Percentiles rank a stretch among this genome's conserved stretches.
Conservation (phyloP, 768 basidiomycete genomes). For the Podaxis sp. region DNA sequence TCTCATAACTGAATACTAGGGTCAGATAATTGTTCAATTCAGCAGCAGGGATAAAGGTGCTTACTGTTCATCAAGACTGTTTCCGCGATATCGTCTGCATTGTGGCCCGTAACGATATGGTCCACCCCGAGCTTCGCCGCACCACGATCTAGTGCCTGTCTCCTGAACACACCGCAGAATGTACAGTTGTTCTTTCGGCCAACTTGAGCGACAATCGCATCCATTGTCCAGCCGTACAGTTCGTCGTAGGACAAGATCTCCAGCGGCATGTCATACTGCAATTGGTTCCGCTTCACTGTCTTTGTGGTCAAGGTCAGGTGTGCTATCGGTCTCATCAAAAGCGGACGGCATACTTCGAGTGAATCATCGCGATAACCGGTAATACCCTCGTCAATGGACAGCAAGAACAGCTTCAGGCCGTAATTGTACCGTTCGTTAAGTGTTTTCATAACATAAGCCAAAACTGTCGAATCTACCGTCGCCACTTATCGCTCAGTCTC, state of each 20-base stretch:
- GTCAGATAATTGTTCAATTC: constrained; percentile 11
- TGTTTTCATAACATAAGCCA: constrained; percentile 95
- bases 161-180: constrained; percentile 96
- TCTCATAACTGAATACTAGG: constrained; percentile 76
- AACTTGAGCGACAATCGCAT: constrained; percentile 89
- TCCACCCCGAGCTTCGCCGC: constrained; percentile 87
- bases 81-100: constrained; percentile 98
- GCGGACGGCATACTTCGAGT: constrained; percentile 63
- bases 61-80: constrained; percentile 98
- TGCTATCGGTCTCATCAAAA: not conserved
- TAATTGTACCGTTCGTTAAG: constrained; percentile 94
- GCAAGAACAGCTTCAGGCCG: constrained; percentile 83
- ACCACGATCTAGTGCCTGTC: constrained; percentile 95
- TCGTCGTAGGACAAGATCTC: constrained; percentile 97
- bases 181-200: constrained; percentile 99
- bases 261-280: constrained; percentile 92
- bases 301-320: constrained; percentile 30
- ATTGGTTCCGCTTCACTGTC: constrained; percentile 97
- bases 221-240: constrained; percentile 99
- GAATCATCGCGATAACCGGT: constrained; percentile 98
- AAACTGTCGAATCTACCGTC: constrained; percentile 86
- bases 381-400: constrained; percentile 99
- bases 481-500: constrained; percentile 13
- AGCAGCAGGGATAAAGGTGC: constrained; percentile 24
- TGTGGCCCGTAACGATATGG: constrained; percentile 98